A percentile compares a stretch with the other conserved stretches of the same genome.
These are phyloP conservation scores for Tetradesmus lagerheimii DNA, from an alignment of 139 green algal species.

Conservation along the genomic window DNA sequence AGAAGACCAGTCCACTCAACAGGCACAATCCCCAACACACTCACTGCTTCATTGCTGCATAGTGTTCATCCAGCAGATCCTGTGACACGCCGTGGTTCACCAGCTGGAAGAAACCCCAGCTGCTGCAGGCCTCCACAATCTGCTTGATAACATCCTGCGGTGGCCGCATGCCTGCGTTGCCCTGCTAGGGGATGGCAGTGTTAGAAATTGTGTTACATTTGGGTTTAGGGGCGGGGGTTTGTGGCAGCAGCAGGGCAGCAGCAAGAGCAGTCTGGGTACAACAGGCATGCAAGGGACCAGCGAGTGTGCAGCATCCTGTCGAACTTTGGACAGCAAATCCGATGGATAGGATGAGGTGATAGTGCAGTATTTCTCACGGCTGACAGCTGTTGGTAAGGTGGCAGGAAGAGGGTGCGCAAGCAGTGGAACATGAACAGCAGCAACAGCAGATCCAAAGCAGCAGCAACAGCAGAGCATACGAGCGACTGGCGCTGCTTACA, in stretches of 20 bases:
- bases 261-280: neutral
- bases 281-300: neutral
- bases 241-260: neutral
- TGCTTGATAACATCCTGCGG: slow-evolving; percentile 39
- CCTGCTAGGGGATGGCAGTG: slow-evolving; percentile 21
- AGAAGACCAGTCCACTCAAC: too few species aligned
- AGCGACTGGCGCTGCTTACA: neutral
- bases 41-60: slow-evolving; percentile 28
- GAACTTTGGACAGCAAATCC: too few species aligned
- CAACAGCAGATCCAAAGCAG: neutral
- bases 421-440: too few species aligned
- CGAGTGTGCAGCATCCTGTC: too few species aligned
- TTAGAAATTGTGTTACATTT: too few species aligned
- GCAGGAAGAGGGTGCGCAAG: too few species aligned
- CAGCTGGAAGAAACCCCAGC: slow-evolving; percentile 59
- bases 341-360: too few species aligned
- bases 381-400: neutral
- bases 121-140: slow-evolving; percentile 28
- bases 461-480: neutral
- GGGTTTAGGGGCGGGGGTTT: neutral
- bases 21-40: too few species aligned
- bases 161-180: neutral
- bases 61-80: slow-evolving; percentile 46
- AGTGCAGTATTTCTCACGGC: too few species aligned
- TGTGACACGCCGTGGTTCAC: slow-evolving; percentile 53